These are phyloP conservation scores for Euphorbia peplus DNA, from an alignment of 345 rosid species.

Conservation along the genomic window DNA sequence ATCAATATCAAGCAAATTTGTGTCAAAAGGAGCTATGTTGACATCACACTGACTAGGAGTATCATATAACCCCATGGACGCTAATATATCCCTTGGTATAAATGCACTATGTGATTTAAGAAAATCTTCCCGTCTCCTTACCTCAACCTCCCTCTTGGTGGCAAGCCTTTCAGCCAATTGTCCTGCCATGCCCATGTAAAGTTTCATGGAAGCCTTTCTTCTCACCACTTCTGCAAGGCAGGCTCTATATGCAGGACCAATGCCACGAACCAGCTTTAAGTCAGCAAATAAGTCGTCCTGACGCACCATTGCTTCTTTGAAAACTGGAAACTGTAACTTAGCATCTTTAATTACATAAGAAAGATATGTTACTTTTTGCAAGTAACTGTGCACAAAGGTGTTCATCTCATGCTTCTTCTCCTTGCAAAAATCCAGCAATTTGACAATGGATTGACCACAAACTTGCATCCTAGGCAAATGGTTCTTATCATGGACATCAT, in stretches of 20 bases:
- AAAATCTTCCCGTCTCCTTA: constrained; percentile 90
- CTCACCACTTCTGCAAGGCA: constrained; percentile 95
- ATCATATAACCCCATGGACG: constrained; percentile 83
- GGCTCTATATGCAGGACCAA: constrained; percentile 92
- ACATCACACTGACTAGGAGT: constrained; percentile 94
- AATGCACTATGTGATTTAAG: constrained; percentile 57
- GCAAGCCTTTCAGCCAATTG: constrained; percentile 96
- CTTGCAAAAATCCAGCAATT: constrained; percentile 68
- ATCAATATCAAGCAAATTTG: constrained; percentile 72
- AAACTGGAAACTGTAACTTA: constrained; percentile 89
- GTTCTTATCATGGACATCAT: constrained; percentile 90
- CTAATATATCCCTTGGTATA: constrained; percentile 71
- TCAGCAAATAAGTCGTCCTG: constrained; percentile 74
- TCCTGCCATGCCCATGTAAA: constrained; percentile 99
- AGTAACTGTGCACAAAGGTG: constrained; percentile 67
- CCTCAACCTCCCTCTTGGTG: constrained; percentile 74
- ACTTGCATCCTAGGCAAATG: constrained; percentile 82
- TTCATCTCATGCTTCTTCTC: constrained; percentile 91
- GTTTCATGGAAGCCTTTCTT: constrained; percentile 90
- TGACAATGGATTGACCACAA: constrained; percentile 52
- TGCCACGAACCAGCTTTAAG: constrained; percentile 66
- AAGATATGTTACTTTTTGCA: constrained; percentile 72
- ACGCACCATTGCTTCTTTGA: constrained; percentile 81
- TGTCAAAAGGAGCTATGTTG: constrained; percentile 79
- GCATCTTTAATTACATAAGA: constrained; percentile 79